These are phyloP conservation scores for Fusarium citri DNA, from an alignment of 2,329 filamentous ascomycete genomes.

Conservation along the genomic window DNA sequence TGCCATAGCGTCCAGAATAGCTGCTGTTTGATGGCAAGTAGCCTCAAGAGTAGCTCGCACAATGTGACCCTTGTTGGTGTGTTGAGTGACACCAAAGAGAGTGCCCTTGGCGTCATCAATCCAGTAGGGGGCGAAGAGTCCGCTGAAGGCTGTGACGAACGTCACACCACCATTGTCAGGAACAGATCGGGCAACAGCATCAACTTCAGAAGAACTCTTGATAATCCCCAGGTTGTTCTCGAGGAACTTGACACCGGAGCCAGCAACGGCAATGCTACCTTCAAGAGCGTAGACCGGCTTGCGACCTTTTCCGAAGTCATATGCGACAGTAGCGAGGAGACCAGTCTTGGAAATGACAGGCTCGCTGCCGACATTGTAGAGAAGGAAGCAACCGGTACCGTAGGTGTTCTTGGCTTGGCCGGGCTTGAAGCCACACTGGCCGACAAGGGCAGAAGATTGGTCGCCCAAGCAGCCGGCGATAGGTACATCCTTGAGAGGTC, in stretches of 20 bases:
- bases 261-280: slow-evolving; percentile 85
- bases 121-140: slow-evolving; percentile 93
- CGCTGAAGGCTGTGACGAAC: slow-evolving; percentile 91
- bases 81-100: slow-evolving; percentile 86
- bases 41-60: slow-evolving; percentile 90
- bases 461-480: slow-evolving; percentile 91
- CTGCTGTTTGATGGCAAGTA: slow-evolving; percentile 92
- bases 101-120: slow-evolving; percentile 93
- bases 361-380: slow-evolving; percentile 88
- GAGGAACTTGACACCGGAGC: slow-evolving; percentile 81
- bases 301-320: slow-evolving; percentile 74
- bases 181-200: slow-evolving; percentile 63
- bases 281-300: slow-evolving; percentile 83
- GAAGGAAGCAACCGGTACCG: slow-evolving; percentile 87
- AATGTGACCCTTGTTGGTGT: slow-evolving; percentile 87
- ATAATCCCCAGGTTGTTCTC: slow-evolving; percentile 73
- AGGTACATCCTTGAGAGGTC: slow-evolving; percentile 74
- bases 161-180: slow-evolving; percentile 84
- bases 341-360: slow-evolving; percentile 88
- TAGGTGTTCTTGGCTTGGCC: slow-evolving; percentile 93
- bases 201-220: slow-evolving; percentile 60
- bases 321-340: slow-evolving; percentile 86
- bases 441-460: slow-evolving; percentile 86
- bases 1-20: slow-evolving; percentile 92
- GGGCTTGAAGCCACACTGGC: slow-evolving; percentile 84